phyloP scores from a whole-genome alignment of 768 basidiomycete genomes.

The Lentinula aciculospora region DNA sequence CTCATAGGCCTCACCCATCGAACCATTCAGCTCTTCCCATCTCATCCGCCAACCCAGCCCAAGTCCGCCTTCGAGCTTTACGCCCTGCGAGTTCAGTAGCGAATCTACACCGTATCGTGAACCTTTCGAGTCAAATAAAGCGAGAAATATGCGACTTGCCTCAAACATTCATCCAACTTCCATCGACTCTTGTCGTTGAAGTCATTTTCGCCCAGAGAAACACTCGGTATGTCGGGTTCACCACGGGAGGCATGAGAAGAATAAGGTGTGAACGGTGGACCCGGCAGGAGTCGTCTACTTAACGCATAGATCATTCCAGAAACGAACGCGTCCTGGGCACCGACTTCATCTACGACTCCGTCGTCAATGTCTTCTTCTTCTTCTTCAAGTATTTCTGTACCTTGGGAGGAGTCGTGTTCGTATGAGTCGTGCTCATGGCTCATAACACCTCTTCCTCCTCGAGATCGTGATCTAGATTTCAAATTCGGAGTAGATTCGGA shows the following conservation, averaged over 20 bases:
- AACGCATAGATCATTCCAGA: constrained; percentile 84
- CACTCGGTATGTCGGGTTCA: constrained; percentile 23
- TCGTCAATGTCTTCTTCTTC: constrained; percentile 35
- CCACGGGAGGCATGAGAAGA: constrained; percentile 36
- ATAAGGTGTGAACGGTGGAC: constrained; percentile 72
- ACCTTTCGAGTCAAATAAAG: too few species aligned
- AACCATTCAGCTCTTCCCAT: constrained; percentile 78
- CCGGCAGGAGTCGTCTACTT: constrained; percentile 66
- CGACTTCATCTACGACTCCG: constrained; percentile 61
- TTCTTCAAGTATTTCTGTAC: constrained; percentile 46
- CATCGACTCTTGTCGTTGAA: constrained; percentile 58
- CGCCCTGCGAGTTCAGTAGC: constrained; percentile 80
- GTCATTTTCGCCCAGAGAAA: constrained; percentile 28
- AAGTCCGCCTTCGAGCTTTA: constrained; percentile 56
- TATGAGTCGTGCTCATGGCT: constrained; percentile 21
- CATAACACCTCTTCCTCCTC: background rate
- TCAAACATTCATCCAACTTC: constrained; percentile 78
- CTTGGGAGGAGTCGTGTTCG: constrained; percentile 55
- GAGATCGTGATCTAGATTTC: constrained; percentile 5
- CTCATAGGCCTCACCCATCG: constrained; percentile 36
- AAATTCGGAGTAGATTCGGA: constrained; percentile 1
- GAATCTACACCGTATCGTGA: constrained; percentile 66
- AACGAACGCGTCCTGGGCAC: constrained; percentile 79
- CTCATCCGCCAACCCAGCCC: constrained; percentile 68
- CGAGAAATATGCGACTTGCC: constrained; percentile 36